Conservation (phyloP, 129 eudicot genomes). For the Centella asiatica region DNA sequence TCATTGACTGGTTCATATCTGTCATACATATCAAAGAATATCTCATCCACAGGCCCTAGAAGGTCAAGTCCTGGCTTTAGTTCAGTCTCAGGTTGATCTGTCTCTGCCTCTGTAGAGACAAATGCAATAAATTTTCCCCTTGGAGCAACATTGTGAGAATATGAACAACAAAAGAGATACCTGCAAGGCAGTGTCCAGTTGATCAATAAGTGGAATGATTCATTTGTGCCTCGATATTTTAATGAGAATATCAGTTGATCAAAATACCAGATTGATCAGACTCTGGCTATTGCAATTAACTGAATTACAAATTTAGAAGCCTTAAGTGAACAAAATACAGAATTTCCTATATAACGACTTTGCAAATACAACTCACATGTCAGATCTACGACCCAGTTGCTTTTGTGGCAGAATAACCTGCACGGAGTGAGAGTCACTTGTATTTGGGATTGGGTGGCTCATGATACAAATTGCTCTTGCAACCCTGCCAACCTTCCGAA, state of each 20-base stretch:
- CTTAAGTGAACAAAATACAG: slow-evolving; percentile 7
- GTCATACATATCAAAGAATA: slow-evolving; percentile 80
- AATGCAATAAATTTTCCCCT: slow-evolving; percentile 94
- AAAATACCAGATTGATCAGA: no score
- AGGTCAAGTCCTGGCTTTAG: slow-evolving; percentile 86
- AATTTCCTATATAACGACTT: neutral
- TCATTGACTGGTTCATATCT: slow-evolving; percentile 86
- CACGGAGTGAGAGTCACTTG: slow-evolving; percentile 82
- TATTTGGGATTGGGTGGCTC: slow-evolving; percentile 97
- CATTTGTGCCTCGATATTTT: no score
- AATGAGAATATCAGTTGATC: no score
- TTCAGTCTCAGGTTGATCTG: slow-evolving; percentile 77
- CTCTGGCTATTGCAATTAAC: no score
- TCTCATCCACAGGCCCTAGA: slow-evolving; percentile 89
- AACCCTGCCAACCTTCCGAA: slow-evolving; percentile 89
- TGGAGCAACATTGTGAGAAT: slow-evolving; percentile 96
- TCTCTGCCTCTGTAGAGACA: slow-evolving; percentile 96
- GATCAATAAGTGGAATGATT: no score
- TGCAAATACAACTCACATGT: slow-evolving; percentile 54
- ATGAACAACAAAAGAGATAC: slow-evolving; percentile 92
- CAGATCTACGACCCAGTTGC: slow-evolving; percentile 95
- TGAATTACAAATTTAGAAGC: no score
- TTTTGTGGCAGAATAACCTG: slow-evolving; percentile 97
- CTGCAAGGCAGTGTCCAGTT: slow-evolving; percentile 25
- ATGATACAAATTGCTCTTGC: slow-evolving; percentile 94